A percentile compares a stretch with the other conserved stretches of the same genome.
Conservation (phyloP, 192 early-diverging fungal genomes). For the Coemansia sp. region DNA sequence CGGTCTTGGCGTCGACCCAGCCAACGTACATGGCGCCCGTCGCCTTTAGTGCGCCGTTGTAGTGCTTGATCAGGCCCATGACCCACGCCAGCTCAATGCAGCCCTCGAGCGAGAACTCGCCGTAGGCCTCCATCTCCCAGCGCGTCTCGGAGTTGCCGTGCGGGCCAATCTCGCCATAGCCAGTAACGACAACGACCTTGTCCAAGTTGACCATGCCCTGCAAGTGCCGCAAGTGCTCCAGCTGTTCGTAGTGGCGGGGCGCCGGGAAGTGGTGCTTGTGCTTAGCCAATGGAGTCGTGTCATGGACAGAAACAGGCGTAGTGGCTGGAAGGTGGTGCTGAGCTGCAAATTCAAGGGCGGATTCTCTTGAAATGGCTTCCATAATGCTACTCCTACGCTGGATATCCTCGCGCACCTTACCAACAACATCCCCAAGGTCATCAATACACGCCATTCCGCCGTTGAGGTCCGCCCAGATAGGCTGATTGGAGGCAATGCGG, state of each 20-base stretch:
- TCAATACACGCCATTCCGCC: constrained; percentile 78
- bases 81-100: constrained; percentile 98
- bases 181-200: constrained; percentile 86
- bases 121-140: constrained; percentile 94
- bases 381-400: not conserved
- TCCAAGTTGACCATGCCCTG: constrained; percentile 87
- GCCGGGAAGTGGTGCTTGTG: constrained; percentile 86
- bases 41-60: constrained; percentile 54
- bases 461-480: constrained; percentile 88
- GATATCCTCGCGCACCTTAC: constrained; percentile 4
- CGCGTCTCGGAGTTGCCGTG: constrained; percentile 89
- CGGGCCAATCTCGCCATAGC: constrained; percentile 91
- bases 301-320: not conserved
- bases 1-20: constrained; percentile 86
- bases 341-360: not conserved
- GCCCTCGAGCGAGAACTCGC: constrained; percentile 54
- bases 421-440: constrained; percentile 1
- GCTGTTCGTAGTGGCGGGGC: constrained; percentile 66
- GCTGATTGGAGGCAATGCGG: constrained; percentile 71
- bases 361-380: not conserved
- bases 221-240: constrained; percentile 67
- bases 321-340: not conserved
- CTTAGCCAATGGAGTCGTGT: constrained; percentile 77
- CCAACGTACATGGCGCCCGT: constrained; percentile 53
- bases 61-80: constrained; percentile 92